Evolutionary conservation across 768 basidiomycete genomes (phyloP).

Genomic region (Leccinum rimulosum): DNA sequence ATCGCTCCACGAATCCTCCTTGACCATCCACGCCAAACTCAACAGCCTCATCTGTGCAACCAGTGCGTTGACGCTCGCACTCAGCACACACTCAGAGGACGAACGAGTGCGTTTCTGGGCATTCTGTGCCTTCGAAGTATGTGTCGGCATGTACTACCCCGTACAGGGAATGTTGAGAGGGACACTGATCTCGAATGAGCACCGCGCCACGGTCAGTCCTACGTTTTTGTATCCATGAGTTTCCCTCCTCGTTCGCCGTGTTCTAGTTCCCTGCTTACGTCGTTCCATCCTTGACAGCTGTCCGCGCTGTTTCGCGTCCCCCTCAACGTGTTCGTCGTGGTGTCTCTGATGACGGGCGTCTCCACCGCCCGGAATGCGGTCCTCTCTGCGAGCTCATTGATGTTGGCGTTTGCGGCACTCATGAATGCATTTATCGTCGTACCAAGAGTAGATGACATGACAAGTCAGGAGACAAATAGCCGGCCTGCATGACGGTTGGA

Average conservation of each 20-base stretch:
- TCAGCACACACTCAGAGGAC: constrained; percentile 41
- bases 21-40: constrained; percentile 65
- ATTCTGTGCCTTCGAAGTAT: constrained; percentile 73
- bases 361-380: constrained; percentile 62
- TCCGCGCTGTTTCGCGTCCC: constrained; percentile 74
- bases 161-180: constrained; percentile 74
- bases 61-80: constrained; percentile 54
- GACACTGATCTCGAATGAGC: constrained; percentile 63
- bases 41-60: constrained; percentile 61
- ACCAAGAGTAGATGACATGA: constrained; percentile 28
- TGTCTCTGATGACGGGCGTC: constrained; percentile 65
- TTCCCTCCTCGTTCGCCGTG: neutral
- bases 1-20: constrained; percentile 35
- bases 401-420: constrained; percentile 58
- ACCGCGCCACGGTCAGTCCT: constrained; percentile 66
- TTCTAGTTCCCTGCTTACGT: neutral
- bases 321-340: constrained; percentile 70
- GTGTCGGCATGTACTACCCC: constrained; percentile 79
- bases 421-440: constrained; percentile 53
- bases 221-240: neutral
- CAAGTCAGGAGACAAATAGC: constrained; percentile 17
- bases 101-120: constrained; percentile 64
- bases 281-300: constrained; percentile 37
- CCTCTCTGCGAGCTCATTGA: constrained; percentile 53
- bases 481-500: constrained; percentile 16